A percentile compares a stretch with the other conserved stretches of the same genome.
These are phyloP conservation scores for Ceratocystis alfenasii DNA, from an alignment of 2,329 filamentous ascomycete genomes.

Conservation along the genomic window DNA sequence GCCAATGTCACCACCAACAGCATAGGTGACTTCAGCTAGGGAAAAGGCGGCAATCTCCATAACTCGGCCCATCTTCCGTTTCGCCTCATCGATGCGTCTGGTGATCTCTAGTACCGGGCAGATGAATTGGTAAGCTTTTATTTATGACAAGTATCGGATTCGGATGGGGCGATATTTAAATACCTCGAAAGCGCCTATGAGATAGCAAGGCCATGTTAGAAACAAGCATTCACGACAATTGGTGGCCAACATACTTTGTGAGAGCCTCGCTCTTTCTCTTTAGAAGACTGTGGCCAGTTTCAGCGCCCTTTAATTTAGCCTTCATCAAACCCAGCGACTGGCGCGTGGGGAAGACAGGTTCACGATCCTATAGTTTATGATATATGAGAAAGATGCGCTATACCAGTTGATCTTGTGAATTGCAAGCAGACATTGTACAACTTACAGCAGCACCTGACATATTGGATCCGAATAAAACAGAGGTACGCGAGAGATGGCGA, in stretches of 20 bases:
- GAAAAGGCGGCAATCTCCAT: constrained; percentile 99
- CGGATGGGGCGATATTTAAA: not conserved
- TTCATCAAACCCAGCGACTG: constrained; percentile 97
- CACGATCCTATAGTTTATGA: constrained; percentile 55
- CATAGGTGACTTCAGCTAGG: constrained; percentile 92
- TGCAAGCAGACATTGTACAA: constrained; percentile 14
- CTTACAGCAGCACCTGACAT: constrained; percentile 35
- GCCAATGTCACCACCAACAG: constrained; percentile 85
- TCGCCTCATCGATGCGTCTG: constrained; percentile 91
- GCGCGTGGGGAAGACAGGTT: constrained; percentile 93
- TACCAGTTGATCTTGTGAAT: not conserved
- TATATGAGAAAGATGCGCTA: not conserved
- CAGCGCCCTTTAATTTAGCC: constrained; percentile 86
- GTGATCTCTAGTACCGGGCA: constrained; percentile 65
- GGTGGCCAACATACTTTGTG: constrained; percentile 63
- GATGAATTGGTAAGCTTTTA: not conserved
- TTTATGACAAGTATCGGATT: not conserved
- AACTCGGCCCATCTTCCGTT: constrained; percentile 96
- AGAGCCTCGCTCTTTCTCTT: constrained; percentile 97
- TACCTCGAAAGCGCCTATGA: constrained; percentile 76
- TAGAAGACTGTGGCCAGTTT: constrained; percentile 82
- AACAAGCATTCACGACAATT: not conserved
- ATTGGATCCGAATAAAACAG: not conserved
- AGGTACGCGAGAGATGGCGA: not conserved
- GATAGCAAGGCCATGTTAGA: not conserved